phyloP scores from a whole-genome alignment of 140 eudicot species.

The Senecio squalidus region DNA sequence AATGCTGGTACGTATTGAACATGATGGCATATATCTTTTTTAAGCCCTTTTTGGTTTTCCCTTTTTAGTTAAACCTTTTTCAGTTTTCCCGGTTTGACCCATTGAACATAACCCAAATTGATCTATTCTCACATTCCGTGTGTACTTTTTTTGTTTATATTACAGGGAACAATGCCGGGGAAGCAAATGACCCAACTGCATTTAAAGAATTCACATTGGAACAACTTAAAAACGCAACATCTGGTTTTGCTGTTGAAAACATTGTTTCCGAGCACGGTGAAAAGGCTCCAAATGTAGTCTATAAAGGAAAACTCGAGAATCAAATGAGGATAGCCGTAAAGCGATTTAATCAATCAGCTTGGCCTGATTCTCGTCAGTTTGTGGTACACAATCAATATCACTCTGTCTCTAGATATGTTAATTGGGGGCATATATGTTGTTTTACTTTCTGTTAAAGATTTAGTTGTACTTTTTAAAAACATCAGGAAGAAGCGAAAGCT shows the following conservation, averaged over 20 bases:
- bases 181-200: conserved; percentile 31
- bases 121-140: neutral
- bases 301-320: conserved; percentile 64
- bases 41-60: too few species aligned
- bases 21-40: neutral
- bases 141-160: neutral
- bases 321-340: conserved; percentile 64
- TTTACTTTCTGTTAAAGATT: neutral
- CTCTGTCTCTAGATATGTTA: conserved; percentile 6
- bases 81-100: neutral
- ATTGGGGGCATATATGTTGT: neutral
- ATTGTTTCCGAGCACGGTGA: conserved; percentile 69
- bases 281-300: conserved; percentile 77
- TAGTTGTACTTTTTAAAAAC: neutral
- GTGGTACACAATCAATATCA: conserved; percentile 29
- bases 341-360: conserved; percentile 56
- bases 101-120: conserved; percentile 1
- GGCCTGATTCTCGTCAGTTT: conserved; percentile 72
- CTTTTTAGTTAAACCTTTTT: too few species aligned
- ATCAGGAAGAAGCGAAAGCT: conserved; percentile 66
- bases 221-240: conserved; percentile 55
- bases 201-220: conserved; percentile 48
- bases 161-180: conserved; percentile 36
- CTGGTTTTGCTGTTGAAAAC: conserved; percentile 59
- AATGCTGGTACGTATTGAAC: conserved; percentile 30